phyloP scores from a whole-genome alignment of 192 early-diverging fungal genomes.

The Mortierella claussenii region DNA sequence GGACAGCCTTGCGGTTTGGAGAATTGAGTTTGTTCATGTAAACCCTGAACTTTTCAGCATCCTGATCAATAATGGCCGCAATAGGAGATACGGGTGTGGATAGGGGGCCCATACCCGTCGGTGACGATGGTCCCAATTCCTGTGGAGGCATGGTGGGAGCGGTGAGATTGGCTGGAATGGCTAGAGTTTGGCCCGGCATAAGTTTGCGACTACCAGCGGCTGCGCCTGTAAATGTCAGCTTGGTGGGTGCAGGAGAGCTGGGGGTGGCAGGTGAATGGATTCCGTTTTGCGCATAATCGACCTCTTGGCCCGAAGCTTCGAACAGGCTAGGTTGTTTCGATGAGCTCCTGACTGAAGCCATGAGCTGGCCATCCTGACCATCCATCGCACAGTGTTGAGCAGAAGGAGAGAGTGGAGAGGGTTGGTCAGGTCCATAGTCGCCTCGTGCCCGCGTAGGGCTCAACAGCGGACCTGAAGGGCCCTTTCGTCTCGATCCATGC shows the following conservation, averaged over 20 bases:
- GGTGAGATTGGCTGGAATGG: background rate
- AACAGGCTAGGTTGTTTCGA: constrained; percentile 12
- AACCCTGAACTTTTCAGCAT: constrained; percentile 48
- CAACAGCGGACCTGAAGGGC: constrained; percentile 13
- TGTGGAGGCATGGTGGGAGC: background rate
- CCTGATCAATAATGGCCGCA: constrained; percentile 49
- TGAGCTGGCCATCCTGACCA: constrained; percentile 11
- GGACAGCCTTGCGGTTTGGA: constrained; percentile 12
- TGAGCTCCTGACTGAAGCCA: constrained; percentile 1
- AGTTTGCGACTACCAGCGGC: constrained; percentile 10
- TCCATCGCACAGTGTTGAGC: background rate
- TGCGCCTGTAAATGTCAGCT: constrained; percentile 8
- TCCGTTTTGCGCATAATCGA: constrained; percentile 2
- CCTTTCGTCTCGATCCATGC: constrained; percentile 26
- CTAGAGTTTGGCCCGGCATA: constrained; percentile 35
- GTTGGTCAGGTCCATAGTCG: constrained; percentile 24
- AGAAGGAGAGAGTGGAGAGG: constrained; percentile 18
- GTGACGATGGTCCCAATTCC: constrained; percentile 16
- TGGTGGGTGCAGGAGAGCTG: background rate
- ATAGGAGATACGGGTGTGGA: constrained; percentile 24
- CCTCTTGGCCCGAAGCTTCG: background rate
- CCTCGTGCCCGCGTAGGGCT: constrained; percentile 24
- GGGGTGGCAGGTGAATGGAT: constrained; percentile 1
- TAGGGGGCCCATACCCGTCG: background rate
- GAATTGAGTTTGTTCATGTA: constrained; percentile 35